These are phyloP conservation scores for Pistacia integerrima DNA, from an alignment of 345 rosid genomes.

Conservation along the genomic window DNA sequence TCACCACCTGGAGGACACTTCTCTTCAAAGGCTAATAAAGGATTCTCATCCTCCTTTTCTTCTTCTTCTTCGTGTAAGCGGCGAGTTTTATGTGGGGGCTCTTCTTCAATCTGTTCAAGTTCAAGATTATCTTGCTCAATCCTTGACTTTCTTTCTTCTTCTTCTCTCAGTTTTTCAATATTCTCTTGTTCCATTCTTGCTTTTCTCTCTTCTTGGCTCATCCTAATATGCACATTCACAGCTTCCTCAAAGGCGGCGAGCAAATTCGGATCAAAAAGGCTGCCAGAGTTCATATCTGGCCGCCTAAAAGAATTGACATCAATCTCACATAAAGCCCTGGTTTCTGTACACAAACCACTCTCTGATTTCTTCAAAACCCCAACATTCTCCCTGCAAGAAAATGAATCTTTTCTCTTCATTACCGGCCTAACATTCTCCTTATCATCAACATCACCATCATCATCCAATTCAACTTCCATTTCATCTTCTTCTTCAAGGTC, in stretches of 20 bases:
- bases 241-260: slow-evolving; percentile 69
- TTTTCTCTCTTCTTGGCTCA: slow-evolving; percentile 42
- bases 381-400: slow-evolving; percentile 16
- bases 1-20: slow-evolving; percentile 79
- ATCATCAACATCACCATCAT: slow-evolving; percentile 17
- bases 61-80: slow-evolving; percentile 27
- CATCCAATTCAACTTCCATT: slow-evolving; percentile 29
- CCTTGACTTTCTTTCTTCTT: slow-evolving; percentile 31
- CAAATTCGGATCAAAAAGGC: slow-evolving; percentile 77
- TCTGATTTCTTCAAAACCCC: slow-evolving; percentile 25
- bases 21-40: slow-evolving; percentile 48
- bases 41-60: slow-evolving; percentile 25
- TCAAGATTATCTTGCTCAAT: slow-evolving; percentile 21
- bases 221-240: slow-evolving; percentile 40
- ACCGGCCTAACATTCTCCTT: slow-evolving; percentile 63
- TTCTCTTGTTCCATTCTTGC: slow-evolving; percentile 31
- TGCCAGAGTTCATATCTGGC: slow-evolving; percentile 68
- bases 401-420: slow-evolving; percentile 12
- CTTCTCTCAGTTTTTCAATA: slow-evolving; percentile 18
- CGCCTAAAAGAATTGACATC: slow-evolving; percentile 58
- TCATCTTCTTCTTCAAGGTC: slow-evolving; percentile 41
- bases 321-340: slow-evolving; percentile 46
- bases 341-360: slow-evolving; percentile 14
- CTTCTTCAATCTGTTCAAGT: slow-evolving; percentile 20
- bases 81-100: slow-evolving; percentile 48